Evolutionary conservation across 805 yeast genomes (phyloP).

Genomic region (Kuraishia borneana): DNA sequence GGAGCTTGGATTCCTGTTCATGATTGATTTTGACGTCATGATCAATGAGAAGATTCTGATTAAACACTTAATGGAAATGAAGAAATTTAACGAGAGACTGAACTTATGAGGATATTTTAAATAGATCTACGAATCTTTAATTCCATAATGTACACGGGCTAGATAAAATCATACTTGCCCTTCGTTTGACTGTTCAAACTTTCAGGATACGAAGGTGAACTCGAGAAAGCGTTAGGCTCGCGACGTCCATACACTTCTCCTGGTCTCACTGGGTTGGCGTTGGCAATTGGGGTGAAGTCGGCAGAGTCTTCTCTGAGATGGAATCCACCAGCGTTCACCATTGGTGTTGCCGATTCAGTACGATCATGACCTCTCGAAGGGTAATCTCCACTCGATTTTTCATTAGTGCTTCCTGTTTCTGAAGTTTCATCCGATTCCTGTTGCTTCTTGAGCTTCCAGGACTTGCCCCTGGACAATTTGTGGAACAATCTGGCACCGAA

Average conservation of each 20-base stretch:
- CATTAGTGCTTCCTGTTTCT: slow-evolving; percentile 7
- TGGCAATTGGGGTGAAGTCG: not conserved
- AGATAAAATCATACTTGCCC: not conserved
- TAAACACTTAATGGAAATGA: slow-evolving; percentile 20
- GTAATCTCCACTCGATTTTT: slow-evolving; percentile 2
- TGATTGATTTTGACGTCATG: slow-evolving; percentile 28
- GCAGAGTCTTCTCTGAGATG: not conserved
- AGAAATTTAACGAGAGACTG: slow-evolving; percentile 11
- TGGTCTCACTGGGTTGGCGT: not conserved
- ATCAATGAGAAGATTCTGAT: slow-evolving; percentile 23
- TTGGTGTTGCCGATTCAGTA: slow-evolving; percentile 8
- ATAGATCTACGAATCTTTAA: too few relatives aligned
- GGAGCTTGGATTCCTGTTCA: slow-evolving; percentile 28
- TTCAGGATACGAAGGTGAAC: not conserved
- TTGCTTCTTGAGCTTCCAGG: slow-evolving; percentile 10
- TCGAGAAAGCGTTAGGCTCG: not conserved
- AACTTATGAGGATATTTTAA: not conserved
- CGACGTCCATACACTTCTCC: not conserved
- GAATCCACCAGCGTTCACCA: slow-evolving; percentile 1
- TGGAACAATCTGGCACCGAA: slow-evolving; percentile 32
- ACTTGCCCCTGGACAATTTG: slow-evolving; percentile 31
- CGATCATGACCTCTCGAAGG: slow-evolving; percentile 1
- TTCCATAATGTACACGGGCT: not conserved
- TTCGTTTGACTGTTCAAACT: not conserved
- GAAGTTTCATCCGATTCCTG: slow-evolving; percentile 1